Conservation (phyloP, 805 yeast genomes). For the Nakazawaea ambrosiae region DNA sequence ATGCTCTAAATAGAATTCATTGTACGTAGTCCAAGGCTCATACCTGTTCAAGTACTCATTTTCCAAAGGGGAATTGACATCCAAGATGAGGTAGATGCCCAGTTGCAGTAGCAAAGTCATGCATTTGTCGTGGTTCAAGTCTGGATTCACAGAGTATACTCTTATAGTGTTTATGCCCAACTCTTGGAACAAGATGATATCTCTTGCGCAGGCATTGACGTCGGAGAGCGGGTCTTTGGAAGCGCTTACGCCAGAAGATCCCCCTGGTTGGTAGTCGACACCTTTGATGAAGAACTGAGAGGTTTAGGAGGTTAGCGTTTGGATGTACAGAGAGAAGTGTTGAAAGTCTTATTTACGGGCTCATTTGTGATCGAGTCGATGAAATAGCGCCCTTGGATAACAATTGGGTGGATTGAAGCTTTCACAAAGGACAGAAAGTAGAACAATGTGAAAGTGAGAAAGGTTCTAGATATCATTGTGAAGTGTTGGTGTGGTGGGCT, state of each 20-base stretch:
- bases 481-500: no score
- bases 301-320: not conserved
- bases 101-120: slow-evolving; percentile 89
- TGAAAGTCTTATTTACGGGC: no score
- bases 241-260: slow-evolving; percentile 65
- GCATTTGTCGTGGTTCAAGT: slow-evolving; percentile 77
- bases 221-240: slow-evolving; percentile 72
- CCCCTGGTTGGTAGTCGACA: slow-evolving; percentile 95
- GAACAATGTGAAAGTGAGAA: no score
- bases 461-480: no score
- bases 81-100: slow-evolving; percentile 85
- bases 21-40: slow-evolving; percentile 91
- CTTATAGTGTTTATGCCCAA: slow-evolving; percentile 84
- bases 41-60: slow-evolving; percentile 80
- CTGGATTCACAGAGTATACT: slow-evolving; percentile 81
- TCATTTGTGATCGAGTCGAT: slow-evolving; percentile 66
- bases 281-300: slow-evolving; percentile 70
- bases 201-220: slow-evolving; percentile 68
- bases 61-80: slow-evolving; percentile 81
- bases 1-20: slow-evolving; percentile 60
- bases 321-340: not conserved
- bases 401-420: slow-evolving; percentile 56
- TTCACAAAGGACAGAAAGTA: not conserved
- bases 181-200: slow-evolving; percentile 70
- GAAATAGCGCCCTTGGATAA: slow-evolving; percentile 63